Conservation (phyloP, 164 flowering plant species). For the Pachysandra terminalis region DNA sequence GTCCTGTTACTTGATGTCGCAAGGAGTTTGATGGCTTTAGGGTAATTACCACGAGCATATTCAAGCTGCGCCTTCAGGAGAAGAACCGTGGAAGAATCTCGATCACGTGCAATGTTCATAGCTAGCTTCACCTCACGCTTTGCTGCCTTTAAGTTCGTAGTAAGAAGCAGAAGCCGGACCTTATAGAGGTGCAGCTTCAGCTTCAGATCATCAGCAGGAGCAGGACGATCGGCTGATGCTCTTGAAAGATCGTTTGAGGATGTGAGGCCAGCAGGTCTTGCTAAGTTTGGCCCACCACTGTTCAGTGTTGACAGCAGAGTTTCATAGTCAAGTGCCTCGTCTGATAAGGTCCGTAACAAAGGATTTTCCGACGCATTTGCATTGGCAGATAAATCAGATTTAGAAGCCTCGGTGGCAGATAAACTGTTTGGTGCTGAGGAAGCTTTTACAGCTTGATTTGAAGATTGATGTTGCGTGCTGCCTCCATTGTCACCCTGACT, state of each 20-base stretch:
- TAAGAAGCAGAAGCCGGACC: conserved; percentile 72
- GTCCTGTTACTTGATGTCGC: conserved; percentile 60
- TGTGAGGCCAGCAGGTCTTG: conserved; percentile 40
- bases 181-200: conserved; percentile 83
- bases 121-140: conserved; percentile 92
- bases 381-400: conserved; percentile 37
- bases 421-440: conserved; percentile 44
- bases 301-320: conserved; percentile 55
- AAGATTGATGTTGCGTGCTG: conserved; percentile 38
- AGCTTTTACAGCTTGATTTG: conserved; percentile 21
- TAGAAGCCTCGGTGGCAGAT: conserved; percentile 36
- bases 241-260: too few relatives aligned
- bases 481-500: conserved; percentile 64
- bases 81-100: conserved; percentile 81
- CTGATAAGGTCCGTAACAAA: conserved; percentile 72
- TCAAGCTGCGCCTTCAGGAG: conserved; percentile 90
- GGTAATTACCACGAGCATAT: conserved; percentile 83
- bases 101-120: conserved; percentile 77
- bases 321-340: conserved; percentile 78
- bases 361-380: conserved; percentile 48
- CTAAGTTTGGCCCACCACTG: conserved; percentile 47
- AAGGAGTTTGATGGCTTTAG: conserved; percentile 82
- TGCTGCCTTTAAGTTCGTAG: conserved; percentile 80
- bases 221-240: conserved; percentile 42
- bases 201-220: conserved; percentile 59